These are phyloP conservation scores for Ulmus americana DNA, from an alignment of 331 rosid species.

Conservation along the genomic window DNA sequence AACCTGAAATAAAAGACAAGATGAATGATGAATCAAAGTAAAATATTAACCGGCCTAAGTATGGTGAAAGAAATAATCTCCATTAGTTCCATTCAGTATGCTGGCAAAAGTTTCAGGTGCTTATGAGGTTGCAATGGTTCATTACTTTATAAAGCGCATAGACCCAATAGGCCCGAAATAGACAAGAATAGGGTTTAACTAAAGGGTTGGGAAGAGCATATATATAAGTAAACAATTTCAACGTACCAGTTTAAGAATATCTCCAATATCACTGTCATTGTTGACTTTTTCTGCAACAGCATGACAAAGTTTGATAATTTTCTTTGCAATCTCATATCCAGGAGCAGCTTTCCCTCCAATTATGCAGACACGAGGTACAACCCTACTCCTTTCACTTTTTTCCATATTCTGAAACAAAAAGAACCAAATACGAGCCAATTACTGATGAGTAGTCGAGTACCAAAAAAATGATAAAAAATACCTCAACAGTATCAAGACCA, in stretches of 20 bases:
- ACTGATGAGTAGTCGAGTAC: background rate
- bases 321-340: conserved; percentile 65
- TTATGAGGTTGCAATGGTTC: too few relatives aligned
- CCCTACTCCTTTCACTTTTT: conserved; percentile 46
- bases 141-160: too few relatives aligned
- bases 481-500: background rate
- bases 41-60: background rate
- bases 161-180: background rate
- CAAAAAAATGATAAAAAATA: background rate
- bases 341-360: conserved; percentile 83
- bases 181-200: background rate
- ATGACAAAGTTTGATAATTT: conserved; percentile 67
- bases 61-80: too few relatives aligned
- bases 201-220: conserved; percentile 1
- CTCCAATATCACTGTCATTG: conserved; percentile 53
- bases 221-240: background rate
- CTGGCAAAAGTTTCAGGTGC: too few relatives aligned
- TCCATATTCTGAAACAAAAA: conserved; percentile 48
- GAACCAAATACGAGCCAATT: conserved; percentile 13
- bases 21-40: conserved; percentile 14
- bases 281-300: conserved; percentile 62
- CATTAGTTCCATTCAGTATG: background rate
- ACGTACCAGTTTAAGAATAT: conserved; percentile 57
- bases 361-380: conserved; percentile 73
- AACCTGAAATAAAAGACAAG: conserved; percentile 43